phyloP scores from a whole-genome alignment of 345 rosid species.

The Salix arbutifolia region DNA sequence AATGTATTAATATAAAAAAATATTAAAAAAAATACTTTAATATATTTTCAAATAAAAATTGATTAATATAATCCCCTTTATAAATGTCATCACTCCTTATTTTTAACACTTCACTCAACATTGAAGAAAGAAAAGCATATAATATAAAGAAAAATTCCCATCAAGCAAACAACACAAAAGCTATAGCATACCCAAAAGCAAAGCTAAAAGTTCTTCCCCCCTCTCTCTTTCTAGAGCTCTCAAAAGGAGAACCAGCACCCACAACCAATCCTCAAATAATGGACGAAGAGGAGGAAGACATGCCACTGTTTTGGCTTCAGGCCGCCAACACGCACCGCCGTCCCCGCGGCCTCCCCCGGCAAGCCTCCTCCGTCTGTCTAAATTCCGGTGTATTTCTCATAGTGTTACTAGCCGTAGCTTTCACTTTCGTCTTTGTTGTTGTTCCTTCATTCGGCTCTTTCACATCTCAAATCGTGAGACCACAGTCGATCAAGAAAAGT shows the following conservation, averaged over 20 bases:
- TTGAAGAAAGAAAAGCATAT: background rate
- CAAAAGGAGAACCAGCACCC: background rate
- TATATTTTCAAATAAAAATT: no score
- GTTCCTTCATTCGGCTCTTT: conserved; percentile 48
- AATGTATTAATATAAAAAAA: no score
- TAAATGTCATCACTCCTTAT: background rate
- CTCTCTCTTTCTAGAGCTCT: background rate
- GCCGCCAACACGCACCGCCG: conserved; percentile 25
- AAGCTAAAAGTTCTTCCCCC: background rate
- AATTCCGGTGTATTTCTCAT: conserved; percentile 44
- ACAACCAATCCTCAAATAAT: conserved; percentile 8
- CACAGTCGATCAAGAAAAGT: conserved; percentile 57
- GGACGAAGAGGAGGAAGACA: conserved; percentile 61
- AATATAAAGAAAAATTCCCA: no score
- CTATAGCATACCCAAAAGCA: background rate
- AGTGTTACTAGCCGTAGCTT: conserved; percentile 24
- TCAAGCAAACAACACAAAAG: background rate
- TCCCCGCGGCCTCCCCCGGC: conserved; percentile 29
- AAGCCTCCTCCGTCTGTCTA: conserved; percentile 35
- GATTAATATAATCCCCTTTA: background rate
- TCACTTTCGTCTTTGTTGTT: conserved; percentile 35
- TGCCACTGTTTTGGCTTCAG: conserved; percentile 69
- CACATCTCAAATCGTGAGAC: conserved; percentile 54
- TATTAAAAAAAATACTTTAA: no score
- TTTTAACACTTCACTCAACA: background rate